phyloP scores from a whole-genome alignment of 2,329 filamentous ascomycete genomes.

The Alternaria sp. region DNA sequence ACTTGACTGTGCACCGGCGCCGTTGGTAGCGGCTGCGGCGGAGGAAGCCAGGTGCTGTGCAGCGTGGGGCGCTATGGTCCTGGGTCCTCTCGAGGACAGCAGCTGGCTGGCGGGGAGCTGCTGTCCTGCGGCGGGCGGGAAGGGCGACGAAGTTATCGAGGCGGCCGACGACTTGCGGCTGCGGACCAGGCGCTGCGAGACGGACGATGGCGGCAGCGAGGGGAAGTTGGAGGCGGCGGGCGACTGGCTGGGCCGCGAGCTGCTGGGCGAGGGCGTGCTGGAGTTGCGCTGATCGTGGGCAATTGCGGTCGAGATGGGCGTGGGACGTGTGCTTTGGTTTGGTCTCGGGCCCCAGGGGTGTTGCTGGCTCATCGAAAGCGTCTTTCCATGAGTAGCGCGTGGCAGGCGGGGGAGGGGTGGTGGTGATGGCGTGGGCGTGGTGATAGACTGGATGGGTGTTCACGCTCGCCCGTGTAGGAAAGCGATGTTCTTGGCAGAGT shows the following conservation, averaged over 20 bases:
- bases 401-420: constrained; percentile 30
- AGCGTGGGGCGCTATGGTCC: constrained; percentile 61
- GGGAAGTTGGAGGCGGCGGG: constrained; percentile 61
- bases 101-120: constrained; percentile 59
- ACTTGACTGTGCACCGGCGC: constrained; percentile 58
- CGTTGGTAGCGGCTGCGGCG: constrained; percentile 57
- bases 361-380: constrained; percentile 58
- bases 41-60: constrained; percentile 62
- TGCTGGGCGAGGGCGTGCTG: constrained; percentile 53
- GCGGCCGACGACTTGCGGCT: constrained; percentile 62
- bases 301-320: constrained; percentile 61
- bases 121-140: constrained; percentile 63
- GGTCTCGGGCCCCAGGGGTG: constrained; percentile 64
- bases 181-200: constrained; percentile 55
- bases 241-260: constrained; percentile 59
- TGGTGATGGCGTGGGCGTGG: constrained; percentile 22
- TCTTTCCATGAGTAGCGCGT: constrained; percentile 50
- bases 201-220: constrained; percentile 54
- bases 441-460: constrained; percentile 11
- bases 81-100: constrained; percentile 63
- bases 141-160: constrained; percentile 62
- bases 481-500: constrained; percentile 14
- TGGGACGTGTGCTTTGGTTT: constrained; percentile 62
- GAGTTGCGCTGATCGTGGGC: constrained; percentile 53
- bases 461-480: constrained; percentile 8